Evolutionary conservation across 2,329 filamentous ascomycete genomes (phyloP).

Genomic region (Calonectria pseudoturangicola): DNA sequence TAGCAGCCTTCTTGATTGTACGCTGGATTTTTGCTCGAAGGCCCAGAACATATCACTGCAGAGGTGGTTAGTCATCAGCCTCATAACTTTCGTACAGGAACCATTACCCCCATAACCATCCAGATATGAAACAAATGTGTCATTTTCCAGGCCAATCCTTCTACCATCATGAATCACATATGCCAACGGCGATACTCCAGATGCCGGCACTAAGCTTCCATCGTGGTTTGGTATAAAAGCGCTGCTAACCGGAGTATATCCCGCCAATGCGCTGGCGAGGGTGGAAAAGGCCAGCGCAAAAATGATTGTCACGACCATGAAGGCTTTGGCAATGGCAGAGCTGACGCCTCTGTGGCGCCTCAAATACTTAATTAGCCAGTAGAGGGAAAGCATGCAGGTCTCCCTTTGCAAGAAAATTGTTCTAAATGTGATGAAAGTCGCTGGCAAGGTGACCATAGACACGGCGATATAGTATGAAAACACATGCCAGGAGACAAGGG

Average conservation of each 20-base stretch:
- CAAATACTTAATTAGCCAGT: background rate
- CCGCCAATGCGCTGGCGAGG: background rate
- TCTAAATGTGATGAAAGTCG: background rate
- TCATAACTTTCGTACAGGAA: too few species aligned
- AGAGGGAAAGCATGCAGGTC: background rate
- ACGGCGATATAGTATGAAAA: background rate
- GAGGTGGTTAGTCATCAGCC: too few species aligned
- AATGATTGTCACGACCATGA: background rate
- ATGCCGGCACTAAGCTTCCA: background rate
- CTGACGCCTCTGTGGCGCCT: background rate
- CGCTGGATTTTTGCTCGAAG: background rate
- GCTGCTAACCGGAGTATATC: background rate
- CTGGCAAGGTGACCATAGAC: constrained; percentile 1
- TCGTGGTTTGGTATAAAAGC: background rate
- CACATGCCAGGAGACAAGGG: background rate
- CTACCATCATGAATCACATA: background rate
- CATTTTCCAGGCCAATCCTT: constrained; percentile 1
- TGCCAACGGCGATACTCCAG: background rate
- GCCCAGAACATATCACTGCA: too few species aligned
- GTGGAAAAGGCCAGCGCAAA: background rate
- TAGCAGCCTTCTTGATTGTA: background rate
- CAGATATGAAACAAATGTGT: background rate
- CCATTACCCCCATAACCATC: too few species aligned
- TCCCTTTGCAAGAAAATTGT: background rate
- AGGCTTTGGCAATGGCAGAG: background rate